Evolutionary conservation across 202 grass and related monocot genomes (phyloP), one percentile per base, ranked within the genome.

Genomic region (Zoysia matrella): DNA sequence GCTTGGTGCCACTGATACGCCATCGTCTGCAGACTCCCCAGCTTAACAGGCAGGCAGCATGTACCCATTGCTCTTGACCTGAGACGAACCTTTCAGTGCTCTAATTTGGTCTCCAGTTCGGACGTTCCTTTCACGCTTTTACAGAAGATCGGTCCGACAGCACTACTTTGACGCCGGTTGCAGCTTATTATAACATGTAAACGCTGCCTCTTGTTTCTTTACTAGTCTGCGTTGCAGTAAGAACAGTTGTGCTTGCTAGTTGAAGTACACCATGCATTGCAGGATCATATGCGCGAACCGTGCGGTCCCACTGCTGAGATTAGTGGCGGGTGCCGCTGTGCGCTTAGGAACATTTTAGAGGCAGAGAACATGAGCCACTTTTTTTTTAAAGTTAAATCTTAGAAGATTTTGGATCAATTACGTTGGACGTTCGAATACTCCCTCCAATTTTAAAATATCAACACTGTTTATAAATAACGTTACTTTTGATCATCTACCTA

Each of bases 41-140:
- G 73, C 79, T 54, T 49, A 13, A 2, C 15, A 48, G 18, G 14
- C 57, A 76, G 60, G 67, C 22, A n/a, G 78, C 67, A 86, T 73
- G 78, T 85, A 49, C 61, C 53, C 45, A 12, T 2, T 78, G 47
- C 68, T 54, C 47, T 78, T 68, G 14, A 42, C 52, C 18, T 63
- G 69, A 30, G 48, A 56, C 15, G 73, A 69, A 46, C 74, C 66
- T 74, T 83, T 3, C 11, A 8, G 22, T 41, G 22, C 53, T 75
- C 79, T 51, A 61, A 83, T 40, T 77, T 65, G 7, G 45, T 6
- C 42, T 78, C 48, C 14, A 53, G 62, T 45, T 61, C 68, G 54
- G 83, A 63, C 7, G 88, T 79, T 86, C 82, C 68, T 89, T 89
- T 79, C 83, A n/a, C 54, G 52, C 67, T 69, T 78, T 77, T 77